phyloP scores from a whole-genome alignment of 345 rosid species.

The Turritis glabra region DNA sequence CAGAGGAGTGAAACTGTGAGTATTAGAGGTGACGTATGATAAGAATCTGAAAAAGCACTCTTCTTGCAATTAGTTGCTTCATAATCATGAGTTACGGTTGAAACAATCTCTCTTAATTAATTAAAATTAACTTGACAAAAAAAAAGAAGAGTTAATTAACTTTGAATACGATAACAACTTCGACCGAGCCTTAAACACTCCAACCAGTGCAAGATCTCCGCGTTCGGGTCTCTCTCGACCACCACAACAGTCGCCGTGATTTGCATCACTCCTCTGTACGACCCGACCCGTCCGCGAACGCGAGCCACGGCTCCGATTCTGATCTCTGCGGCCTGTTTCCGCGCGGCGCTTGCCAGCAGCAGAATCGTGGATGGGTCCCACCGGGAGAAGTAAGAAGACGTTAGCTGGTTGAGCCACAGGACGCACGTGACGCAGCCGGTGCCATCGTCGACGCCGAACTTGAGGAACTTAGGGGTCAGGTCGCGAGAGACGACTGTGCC shows the following conservation, averaged over 20 bases:
- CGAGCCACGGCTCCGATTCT: constrained; percentile 59
- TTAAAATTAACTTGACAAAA: too few relatives aligned
- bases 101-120: neutral
- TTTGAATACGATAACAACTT: constrained; percentile 37
- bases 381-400: constrained; percentile 56
- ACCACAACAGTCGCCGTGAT: constrained; percentile 61
- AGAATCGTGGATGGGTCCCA: constrained; percentile 48
- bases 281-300: constrained; percentile 67
- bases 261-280: constrained; percentile 63
- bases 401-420: constrained; percentile 80
- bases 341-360: constrained; percentile 51
- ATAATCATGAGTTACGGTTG: neutral
- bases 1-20: too few relatives aligned
- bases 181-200: constrained; percentile 59
- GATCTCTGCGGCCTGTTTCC: constrained; percentile 43
- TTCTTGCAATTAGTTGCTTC: neutral
- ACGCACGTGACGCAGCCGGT: constrained; percentile 67
- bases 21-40: too few relatives aligned
- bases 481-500: constrained; percentile 61
- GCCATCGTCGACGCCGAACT: constrained; percentile 67
- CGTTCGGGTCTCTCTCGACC: constrained; percentile 76
- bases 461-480: constrained; percentile 60
- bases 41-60: too few relatives aligned
- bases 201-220: constrained; percentile 78
- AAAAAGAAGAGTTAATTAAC: neutral